Percentiles rank a stretch among this genome's conserved stretches.
phyloP scores from a whole-genome alignment of 768 basidiomycete genomes.

The Lactifluus volemus region DNA sequence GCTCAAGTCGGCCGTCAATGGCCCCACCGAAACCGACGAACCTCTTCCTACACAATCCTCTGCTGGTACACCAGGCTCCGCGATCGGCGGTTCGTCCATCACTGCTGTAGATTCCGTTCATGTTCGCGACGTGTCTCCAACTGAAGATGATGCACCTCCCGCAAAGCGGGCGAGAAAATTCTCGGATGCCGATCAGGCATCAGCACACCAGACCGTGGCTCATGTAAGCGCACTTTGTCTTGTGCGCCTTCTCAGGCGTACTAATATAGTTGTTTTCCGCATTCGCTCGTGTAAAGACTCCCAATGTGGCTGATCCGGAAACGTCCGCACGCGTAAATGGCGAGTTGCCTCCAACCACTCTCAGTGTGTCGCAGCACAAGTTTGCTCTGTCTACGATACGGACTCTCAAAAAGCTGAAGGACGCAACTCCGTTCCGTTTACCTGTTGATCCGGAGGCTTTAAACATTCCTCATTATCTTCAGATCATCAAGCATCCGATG shows the following conservation, averaged over 20 bases:
- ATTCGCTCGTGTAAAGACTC: slow-evolving; percentile 13
- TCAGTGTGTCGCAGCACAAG: slow-evolving; percentile 67
- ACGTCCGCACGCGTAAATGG: slow-evolving; percentile 16
- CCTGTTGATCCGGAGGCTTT: slow-evolving; percentile 86
- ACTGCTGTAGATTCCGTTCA: slow-evolving; percentile 26
- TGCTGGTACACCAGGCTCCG: slow-evolving; percentile 22
- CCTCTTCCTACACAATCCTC: slow-evolving; percentile 20
- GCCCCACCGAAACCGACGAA: slow-evolving; percentile 22
- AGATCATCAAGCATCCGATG: slow-evolving; percentile 87
- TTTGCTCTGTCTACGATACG: slow-evolving; percentile 73
- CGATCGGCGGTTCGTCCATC: slow-evolving; percentile 26
- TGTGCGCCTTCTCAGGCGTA: slow-evolving; percentile 45
- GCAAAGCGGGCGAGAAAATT: slow-evolving; percentile 72
- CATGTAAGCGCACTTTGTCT: slow-evolving; percentile 52
- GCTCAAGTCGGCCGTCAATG: slow-evolving; percentile 20
- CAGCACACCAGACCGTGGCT: slow-evolving; percentile 55
- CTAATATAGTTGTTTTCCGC: slow-evolving; percentile 42
- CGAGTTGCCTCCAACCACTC: slow-evolving; percentile 32
- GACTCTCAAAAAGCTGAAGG: slow-evolving; percentile 78
- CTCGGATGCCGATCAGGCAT: slow-evolving; percentile 70
- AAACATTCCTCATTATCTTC: slow-evolving; percentile 80
- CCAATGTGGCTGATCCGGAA: slow-evolving; percentile 15
- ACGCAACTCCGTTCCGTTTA: slow-evolving; percentile 68
- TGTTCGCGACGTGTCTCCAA: slow-evolving; percentile 21
- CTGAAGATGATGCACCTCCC: slow-evolving; percentile 58